phyloP scores from a whole-genome alignment of 768 basidiomycete genomes.

The Boletellus ananas region DNA sequence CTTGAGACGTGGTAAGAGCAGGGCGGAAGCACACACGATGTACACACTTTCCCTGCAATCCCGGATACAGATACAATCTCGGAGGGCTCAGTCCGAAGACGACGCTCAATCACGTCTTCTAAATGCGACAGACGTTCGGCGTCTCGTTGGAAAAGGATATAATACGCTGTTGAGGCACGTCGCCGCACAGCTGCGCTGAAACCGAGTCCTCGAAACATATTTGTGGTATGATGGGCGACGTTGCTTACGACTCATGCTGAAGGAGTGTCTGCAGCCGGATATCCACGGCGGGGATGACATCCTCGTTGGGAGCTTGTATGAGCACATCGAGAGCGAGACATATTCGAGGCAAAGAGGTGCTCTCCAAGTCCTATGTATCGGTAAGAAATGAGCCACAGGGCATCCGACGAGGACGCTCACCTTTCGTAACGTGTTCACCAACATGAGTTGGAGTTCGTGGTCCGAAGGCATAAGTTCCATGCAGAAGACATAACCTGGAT shows the following conservation, averaged over 20 bases:
- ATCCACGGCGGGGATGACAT: slow-evolving; percentile 75
- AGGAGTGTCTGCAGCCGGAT: slow-evolving; percentile 60
- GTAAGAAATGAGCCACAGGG: slow-evolving; percentile 3
- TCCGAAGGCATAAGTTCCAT: slow-evolving; percentile 61
- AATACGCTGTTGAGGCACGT: slow-evolving; percentile 58
- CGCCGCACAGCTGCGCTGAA: slow-evolving; percentile 56
- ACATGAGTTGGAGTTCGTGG: slow-evolving; percentile 76
- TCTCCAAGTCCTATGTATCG: slow-evolving; percentile 63
- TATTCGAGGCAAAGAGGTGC: slow-evolving; percentile 48
- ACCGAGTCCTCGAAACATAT: slow-evolving; percentile 6
- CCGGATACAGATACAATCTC: slow-evolving; percentile 8
- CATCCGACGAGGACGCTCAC: slow-evolving; percentile 32
- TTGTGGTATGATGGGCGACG: slow-evolving; percentile 21
- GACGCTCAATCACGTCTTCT: slow-evolving; percentile 20
- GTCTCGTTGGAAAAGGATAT: slow-evolving; percentile 47
- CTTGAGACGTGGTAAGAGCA: slow-evolving; percentile 13
- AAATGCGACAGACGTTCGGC: slow-evolving; percentile 44
- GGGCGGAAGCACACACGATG: not conserved
- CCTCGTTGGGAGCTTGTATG: slow-evolving; percentile 55
- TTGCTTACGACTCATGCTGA: slow-evolving; percentile 72
- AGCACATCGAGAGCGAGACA: slow-evolving; percentile 72
- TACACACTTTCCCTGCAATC: slow-evolving; percentile 23
- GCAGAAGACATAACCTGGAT: slow-evolving; percentile 75
- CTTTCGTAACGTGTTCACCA: slow-evolving; percentile 84
- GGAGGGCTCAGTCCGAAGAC: slow-evolving; percentile 9